phyloP scores from a whole-genome alignment of 805 yeast species.

The Metschnikowia similis region DNA sequence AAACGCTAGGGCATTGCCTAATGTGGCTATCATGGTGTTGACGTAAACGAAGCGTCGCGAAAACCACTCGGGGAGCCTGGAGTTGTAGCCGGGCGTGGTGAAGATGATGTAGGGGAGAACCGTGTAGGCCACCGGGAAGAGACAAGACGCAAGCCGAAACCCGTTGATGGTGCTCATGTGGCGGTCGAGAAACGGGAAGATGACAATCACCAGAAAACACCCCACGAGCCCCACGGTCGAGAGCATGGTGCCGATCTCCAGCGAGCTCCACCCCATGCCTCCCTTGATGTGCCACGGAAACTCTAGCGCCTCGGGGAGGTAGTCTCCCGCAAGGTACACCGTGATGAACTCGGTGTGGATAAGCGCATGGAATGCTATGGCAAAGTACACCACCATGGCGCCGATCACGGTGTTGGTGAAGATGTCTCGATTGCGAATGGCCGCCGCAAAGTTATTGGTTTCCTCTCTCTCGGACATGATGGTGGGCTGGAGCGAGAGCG shows the following conservation, averaged over 20 bases:
- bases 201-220: slow-evolving; percentile 43
- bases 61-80: slow-evolving; percentile 22
- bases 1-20: slow-evolving; percentile 44
- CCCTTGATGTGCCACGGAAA: slow-evolving; percentile 51
- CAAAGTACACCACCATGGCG: slow-evolving; percentile 34
- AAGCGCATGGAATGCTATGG: slow-evolving; percentile 43
- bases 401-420: slow-evolving; percentile 29
- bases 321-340: slow-evolving; percentile 42
- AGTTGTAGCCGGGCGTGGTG: slow-evolving; percentile 32
- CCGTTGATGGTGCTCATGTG: slow-evolving; percentile 42
- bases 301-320: slow-evolving; percentile 22
- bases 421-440: slow-evolving; percentile 17
- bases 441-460: slow-evolving; percentile 13
- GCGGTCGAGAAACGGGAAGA: slow-evolving; percentile 51
- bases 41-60: slow-evolving; percentile 25
- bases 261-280: slow-evolving; percentile 47
- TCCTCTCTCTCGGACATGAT: slow-evolving; percentile 14
- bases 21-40: slow-evolving; percentile 21
- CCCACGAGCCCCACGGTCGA: slow-evolving; percentile 55
- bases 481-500: slow-evolving; percentile 14
- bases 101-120: slow-evolving; percentile 47
- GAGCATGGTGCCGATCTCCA: slow-evolving; percentile 46
- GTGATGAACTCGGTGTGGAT: slow-evolving; percentile 56
- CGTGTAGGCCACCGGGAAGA: slow-evolving; percentile 45
- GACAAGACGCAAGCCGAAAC: slow-evolving; percentile 35